phyloP scores from a whole-genome alignment of 2,329 filamentous ascomycete species.

The Microdochium paspali region DNA sequence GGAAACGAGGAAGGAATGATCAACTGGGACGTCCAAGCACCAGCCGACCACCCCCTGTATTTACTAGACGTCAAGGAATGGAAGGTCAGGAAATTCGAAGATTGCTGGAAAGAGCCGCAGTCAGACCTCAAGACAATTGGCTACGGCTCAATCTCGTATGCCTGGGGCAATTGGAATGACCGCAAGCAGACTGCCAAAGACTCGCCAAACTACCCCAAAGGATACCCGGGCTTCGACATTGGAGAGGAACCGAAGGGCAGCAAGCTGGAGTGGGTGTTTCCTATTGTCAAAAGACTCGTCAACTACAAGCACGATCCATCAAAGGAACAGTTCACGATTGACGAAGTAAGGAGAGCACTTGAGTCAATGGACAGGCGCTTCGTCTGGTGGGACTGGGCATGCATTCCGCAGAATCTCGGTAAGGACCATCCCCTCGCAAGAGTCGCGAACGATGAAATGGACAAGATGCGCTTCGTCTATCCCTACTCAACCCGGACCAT shows the following conservation, averaged over 20 bases:
- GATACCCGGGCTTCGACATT: neutral
- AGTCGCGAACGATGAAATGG: neutral
- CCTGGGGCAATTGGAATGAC: neutral
- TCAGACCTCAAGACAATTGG: neutral
- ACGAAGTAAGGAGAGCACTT: neutral
- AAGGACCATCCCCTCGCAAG: neutral
- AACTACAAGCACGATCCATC: neutral
- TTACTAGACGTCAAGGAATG: neutral
- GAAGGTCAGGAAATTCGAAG: neutral
- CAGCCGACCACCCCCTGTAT: neutral
- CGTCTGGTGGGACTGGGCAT: neutral
- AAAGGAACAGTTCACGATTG: neutral
- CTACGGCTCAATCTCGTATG: neutral
- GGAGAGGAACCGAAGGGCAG: neutral
- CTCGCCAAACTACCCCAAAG: neutral
- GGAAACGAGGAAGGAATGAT: too few species aligned
- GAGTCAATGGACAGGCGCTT: neutral
- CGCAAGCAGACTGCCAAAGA: neutral
- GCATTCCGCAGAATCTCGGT: neutral
- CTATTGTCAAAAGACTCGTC: neutral
- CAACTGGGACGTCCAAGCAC: neutral
- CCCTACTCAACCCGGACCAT: neutral
- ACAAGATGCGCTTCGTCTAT: neutral
- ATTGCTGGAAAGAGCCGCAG: neutral
- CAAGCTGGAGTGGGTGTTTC: neutral